Base-by-base conservation (phyloP, 1,139 yeast genomes). In the Nadsonia commutata region DNA sequence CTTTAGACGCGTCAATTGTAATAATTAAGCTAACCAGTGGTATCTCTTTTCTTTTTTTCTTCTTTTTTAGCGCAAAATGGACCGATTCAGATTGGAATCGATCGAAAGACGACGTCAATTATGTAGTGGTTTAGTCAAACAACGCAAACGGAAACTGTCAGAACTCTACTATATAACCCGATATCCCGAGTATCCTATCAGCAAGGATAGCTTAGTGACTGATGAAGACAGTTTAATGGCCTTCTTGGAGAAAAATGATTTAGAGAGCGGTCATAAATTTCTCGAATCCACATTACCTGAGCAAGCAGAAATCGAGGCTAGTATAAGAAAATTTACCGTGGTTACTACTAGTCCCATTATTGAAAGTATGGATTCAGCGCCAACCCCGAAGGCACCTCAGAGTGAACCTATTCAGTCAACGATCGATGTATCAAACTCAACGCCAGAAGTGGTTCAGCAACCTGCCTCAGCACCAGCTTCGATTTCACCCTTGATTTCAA, bases 121-220 rank as follows among this genome's bases (percentile, higher is more conserved):
- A 31, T 63, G 70, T 47, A 58, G 63, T 39, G 62, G 62, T 27
- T 52, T 68, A 31, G 55, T 67, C n/a, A 58, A 62, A 44, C 57
- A 59, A 41, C 61, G 81, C 42, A 74, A 73, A 52, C 60, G 76
- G 21, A 74, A 73, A 53, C 59, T 76, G 31, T 65, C 76, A 1
- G 79, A 76, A 53, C 58, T 76, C 20, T 76, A 72, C 53, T 71
- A 74, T 48, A 67, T 76, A 3, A 69, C 78, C 1, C 62, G 68
- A 40, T 56, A 65, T 31, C 74, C 73, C 3, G 56, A 63, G 33
- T 54, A 60, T 31, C 69, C 72, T 3, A 59, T 68, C 31, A 60
- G 70, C 13, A 51, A 52, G 37, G 67, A 47, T 41, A 66, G 55
- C 43, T 53, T 56, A 51, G 59, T 52, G 16, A 59, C 51, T 22